Evolutionary conservation across 164 flowering plant genomes (phyloP), one percentile per base, ranked within the genome.

Genomic region (Magnolia sinica): DNA sequence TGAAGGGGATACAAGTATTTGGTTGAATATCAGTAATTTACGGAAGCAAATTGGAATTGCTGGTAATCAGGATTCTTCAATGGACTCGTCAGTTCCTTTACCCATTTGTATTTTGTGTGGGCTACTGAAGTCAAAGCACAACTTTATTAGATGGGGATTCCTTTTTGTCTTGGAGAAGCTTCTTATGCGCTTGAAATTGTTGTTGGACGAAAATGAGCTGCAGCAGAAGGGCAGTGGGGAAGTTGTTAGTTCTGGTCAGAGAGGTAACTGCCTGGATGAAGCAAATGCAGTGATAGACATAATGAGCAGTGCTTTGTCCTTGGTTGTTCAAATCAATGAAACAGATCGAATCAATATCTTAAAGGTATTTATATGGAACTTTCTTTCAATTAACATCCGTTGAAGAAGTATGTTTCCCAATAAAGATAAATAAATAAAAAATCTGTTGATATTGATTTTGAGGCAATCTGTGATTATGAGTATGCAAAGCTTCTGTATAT

Each of bases 241-340:
- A 82, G 52, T 76, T 68, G 70, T 69, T 68, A 76, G 78, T 45
- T 72, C 74, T 37, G 79, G 64, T 50, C 78, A 70, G 27, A 73
- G 76, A 19, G 85, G 84, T 75, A 83, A 81, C 50, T 90, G 86
- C 75, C 90, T 94, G 73, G 93, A 88, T 81, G 93, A 96, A 85
- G 98, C 99, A 78, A 92, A 96, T 87, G 95, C 91, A 24, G 90
- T 96, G 75, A 87, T 96, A 75, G 98, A 90, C 77, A 84, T 94
- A 59, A 92, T 96, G 99, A 92, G 91, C 84, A 86, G 88, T 83
- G 97, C 92, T 8, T 80, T 96, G 79, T 91, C 87, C 49, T 82
- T 91, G 89, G 90, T 96, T 77, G 88, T 81, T 73, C 94, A 92
- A 80, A 91, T 86, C 82, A 91, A 89, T 82, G 99, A 94, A 87